Evolutionary conservation across 805 yeast species (phyloP).

Genomic region (Monosporozyma siamensis): DNA sequence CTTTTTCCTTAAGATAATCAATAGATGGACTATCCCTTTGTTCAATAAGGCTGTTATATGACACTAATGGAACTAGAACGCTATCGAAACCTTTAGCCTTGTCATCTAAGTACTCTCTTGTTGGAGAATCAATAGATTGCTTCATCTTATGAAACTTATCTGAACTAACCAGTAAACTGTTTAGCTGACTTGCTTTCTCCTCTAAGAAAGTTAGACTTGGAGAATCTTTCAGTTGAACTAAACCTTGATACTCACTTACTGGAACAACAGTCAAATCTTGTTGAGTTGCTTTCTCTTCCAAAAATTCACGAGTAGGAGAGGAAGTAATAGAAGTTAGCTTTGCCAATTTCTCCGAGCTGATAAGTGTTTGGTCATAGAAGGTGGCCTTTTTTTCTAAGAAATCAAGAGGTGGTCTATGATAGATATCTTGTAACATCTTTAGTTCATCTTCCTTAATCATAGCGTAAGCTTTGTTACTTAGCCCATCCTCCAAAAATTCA

Average conservation of each 20-base stretch:
- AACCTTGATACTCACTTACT: neutral
- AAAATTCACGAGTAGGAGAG: constrained; percentile 18
- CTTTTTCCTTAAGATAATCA: constrained; percentile 13
- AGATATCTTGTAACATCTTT: neutral
- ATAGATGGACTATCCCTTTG: neutral
- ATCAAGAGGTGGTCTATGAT: neutral
- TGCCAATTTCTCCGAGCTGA: neutral
- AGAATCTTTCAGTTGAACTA: neutral
- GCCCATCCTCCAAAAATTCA: neutral
- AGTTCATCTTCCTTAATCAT: neutral
- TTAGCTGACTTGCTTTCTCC: neutral
- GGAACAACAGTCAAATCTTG: neutral
- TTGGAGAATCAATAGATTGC: neutral
- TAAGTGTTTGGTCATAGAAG: neutral
- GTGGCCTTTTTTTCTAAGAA: constrained; percentile 2
- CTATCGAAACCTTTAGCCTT: neutral
- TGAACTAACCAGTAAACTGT: neutral
- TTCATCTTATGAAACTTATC: neutral
- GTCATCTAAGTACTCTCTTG: neutral
- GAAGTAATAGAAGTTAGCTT: neutral
- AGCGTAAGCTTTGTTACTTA: neutral
- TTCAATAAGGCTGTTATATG: neutral
- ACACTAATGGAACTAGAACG: neutral
- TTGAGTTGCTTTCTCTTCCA: constrained; percentile 16
- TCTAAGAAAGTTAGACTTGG: neutral